Percentiles rank a stretch among this genome's conserved stretches.
Evolutionary conservation across 2,329 filamentous ascomycete genomes (phyloP).

Genomic region (Cladosporium sp.): DNA sequence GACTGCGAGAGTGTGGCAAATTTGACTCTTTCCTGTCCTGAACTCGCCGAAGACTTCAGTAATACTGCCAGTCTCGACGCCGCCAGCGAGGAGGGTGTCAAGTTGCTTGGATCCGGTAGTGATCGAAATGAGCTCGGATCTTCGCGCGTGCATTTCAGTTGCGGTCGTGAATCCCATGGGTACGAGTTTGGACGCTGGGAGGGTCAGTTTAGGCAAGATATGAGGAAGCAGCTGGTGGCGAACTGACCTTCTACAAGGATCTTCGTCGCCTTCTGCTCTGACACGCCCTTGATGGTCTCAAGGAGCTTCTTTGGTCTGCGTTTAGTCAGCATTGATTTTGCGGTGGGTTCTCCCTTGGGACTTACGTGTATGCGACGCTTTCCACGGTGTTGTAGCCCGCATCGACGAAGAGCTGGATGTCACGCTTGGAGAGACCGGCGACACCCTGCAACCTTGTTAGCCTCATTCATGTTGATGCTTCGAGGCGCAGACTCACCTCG

Average conservation of each 20-base stretch:
- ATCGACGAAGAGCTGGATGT: constrained; percentile 89
- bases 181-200: constrained; percentile 83
- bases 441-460: constrained; percentile 63
- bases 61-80: constrained; percentile 94
- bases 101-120: constrained; percentile 97
- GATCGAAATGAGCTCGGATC: constrained; percentile 96
- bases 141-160: constrained; percentile 96
- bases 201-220: constrained; percentile 17
- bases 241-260: constrained; percentile 80
- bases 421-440: constrained; percentile 85
- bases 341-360: constrained; percentile 14
- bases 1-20: constrained; percentile 97
- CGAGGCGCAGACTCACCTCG: constrained; percentile 60
- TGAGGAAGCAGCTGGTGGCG: background rate
- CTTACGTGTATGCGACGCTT: constrained; percentile 87
- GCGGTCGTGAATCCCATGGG: constrained; percentile 99
- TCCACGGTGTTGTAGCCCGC: constrained; percentile 95
- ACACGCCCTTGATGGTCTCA: constrained; percentile 97
- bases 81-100: constrained; percentile 90
- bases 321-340: background rate
- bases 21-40: constrained; percentile 95
- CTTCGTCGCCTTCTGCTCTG: constrained; percentile 92
- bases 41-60: constrained; percentile 99
- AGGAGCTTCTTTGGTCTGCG: constrained; percentile 68
- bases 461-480: constrained; percentile 9